Percentiles rank a stretch among this genome's conserved stretches.
Conservation (phyloP, 331 rosid genomes). For the Malus hybrid region DNA sequence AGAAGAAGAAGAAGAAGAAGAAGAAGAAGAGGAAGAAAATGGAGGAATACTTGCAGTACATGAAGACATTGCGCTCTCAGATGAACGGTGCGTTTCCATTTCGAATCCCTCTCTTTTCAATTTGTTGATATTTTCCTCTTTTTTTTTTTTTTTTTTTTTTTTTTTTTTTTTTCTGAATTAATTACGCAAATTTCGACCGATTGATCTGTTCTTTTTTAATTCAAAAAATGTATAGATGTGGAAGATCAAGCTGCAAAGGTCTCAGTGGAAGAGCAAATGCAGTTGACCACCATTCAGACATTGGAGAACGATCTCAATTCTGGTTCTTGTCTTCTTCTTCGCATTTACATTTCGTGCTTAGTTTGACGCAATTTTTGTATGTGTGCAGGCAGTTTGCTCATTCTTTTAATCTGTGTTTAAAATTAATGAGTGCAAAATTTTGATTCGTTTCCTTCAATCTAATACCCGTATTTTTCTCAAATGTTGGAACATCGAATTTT, state of each 20-base stretch:
- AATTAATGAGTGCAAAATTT: neutral
- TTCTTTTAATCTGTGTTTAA: neutral
- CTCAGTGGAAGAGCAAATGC: constrained; percentile 73
- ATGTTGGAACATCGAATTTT: neutral
- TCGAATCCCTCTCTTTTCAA: neutral
- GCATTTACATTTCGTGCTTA: neutral
- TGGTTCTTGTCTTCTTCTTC: constrained; percentile 30
- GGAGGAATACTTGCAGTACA: constrained; percentile 80
- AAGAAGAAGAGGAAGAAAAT: constrained; percentile 17
- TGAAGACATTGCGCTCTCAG: constrained; percentile 81
- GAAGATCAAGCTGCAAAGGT: constrained; percentile 89
- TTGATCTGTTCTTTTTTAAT: neutral
- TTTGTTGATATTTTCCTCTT: neutral
- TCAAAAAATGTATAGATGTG: constrained; percentile 33
- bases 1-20: neutral
- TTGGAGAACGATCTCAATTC: constrained; percentile 52
- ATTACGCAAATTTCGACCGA: neutral
- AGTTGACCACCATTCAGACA: constrained; percentile 46
- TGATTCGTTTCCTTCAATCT: neutral
- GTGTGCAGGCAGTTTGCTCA: neutral
- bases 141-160: too few species aligned
- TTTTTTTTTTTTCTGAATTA: neutral
- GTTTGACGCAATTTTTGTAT: neutral
- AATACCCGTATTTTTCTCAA: too few species aligned
- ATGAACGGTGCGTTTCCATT: constrained; percentile 58